Base-by-base conservation (phyloP, 129 eudicot genomes). In the Ambrosia trifida region DNA sequence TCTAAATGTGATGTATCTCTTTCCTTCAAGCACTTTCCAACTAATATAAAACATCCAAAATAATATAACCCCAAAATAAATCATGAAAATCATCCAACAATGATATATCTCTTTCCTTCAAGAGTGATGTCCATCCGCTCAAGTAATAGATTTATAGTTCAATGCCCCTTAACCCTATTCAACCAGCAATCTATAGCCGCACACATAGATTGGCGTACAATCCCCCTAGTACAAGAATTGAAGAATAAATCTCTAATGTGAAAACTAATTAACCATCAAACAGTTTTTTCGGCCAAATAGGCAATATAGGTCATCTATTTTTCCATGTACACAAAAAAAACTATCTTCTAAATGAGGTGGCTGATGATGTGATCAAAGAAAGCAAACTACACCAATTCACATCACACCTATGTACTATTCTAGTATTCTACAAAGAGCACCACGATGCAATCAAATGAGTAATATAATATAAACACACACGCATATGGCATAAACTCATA, bases 331-430 rank as follows among this genome's bases (percentile, higher is more conserved):
- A 24, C 28, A 24, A 24, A 24, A 24, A 24, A 24, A 24, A 24
- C 28, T 24, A 24, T 24, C 28, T 24, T 68, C n/a, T 12, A 31
- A 30, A 30, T 68, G 31, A 68, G 60, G 41, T 16, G 16, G 2
- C 20, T 10, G 56, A 67, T 0, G 38, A 7, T 67, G 56, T 68
- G 72, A 68, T 45, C 30, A 68, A 9, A 68, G 59, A 30, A 68
- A 68, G 44, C 41, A 67, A 28, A 30, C 5, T 67, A n/a, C 60
- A 67, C 72, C 72, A 67, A 46, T 67, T 68, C 20, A 68, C n/a
- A 16, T 68, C 72, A 67, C n/a, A 13, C 11, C 24, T 36, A 46
- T 68, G 28, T 24, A 0, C 28, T 24, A 24, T 24, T 24, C 28
- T 24, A 24, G 28, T 24, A 24, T 24, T 24, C 28, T 18, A 78